These are phyloP conservation scores for Pichia deserticola DNA, from an alignment of 805 yeast species.

Conservation along the genomic window DNA sequence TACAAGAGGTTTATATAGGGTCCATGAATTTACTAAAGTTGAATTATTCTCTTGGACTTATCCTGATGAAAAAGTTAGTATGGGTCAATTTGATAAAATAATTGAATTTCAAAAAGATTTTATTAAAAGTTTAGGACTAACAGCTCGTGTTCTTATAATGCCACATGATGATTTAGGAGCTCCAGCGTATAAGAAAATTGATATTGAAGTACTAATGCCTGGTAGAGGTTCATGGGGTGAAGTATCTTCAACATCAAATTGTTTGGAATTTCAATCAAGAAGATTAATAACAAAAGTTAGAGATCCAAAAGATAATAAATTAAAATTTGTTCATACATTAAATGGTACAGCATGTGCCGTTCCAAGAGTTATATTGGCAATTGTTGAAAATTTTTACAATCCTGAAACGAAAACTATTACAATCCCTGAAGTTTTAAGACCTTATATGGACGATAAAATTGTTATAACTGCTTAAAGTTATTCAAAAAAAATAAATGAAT, in stretches of 20 bases:
- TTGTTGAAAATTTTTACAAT: constrained; percentile 81
- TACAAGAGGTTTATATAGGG: constrained; percentile 86
- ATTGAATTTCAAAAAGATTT: constrained; percentile 58
- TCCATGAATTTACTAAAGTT: constrained; percentile 94
- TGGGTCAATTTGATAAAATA: constrained; percentile 49
- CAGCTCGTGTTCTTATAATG: constrained; percentile 79
- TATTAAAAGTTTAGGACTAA: constrained; percentile 59
- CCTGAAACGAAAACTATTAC: constrained; percentile 42
- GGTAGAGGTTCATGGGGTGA: constrained; percentile 93
- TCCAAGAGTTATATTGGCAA: constrained; percentile 83
- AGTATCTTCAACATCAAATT: constrained; percentile 82
- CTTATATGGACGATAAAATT: constrained; percentile 63
- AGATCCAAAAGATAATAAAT: constrained; percentile 22
- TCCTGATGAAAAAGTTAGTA: constrained; percentile 28
- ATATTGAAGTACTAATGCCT: constrained; percentile 98
- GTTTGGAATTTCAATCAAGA: constrained; percentile 85
- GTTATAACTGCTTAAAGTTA: constrained; percentile 14
- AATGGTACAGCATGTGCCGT: constrained; percentile 96
- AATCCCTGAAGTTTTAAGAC: constrained; percentile 62
- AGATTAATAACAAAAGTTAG: constrained; percentile 63
- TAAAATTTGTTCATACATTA: constrained; percentile 67
- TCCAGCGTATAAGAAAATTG: constrained; percentile 87
- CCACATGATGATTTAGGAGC: constrained; percentile 89
- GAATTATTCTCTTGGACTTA: constrained; percentile 78
- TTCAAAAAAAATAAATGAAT: neutral